phyloP scores from a whole-genome alignment of 2,329 filamentous ascomycete species.

The Pseudocercospora vitis region DNA sequence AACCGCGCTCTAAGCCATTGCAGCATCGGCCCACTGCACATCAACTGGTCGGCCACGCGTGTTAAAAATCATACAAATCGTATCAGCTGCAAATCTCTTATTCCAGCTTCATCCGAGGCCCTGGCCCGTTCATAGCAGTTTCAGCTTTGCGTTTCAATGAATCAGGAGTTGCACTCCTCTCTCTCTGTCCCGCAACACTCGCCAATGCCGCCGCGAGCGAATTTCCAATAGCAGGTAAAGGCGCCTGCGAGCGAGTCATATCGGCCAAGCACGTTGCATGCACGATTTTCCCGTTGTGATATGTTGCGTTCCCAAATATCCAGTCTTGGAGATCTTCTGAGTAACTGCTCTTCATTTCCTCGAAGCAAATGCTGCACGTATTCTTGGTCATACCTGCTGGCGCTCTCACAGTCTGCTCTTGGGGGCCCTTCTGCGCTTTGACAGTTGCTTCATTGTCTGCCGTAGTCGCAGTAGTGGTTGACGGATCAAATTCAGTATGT shows the following conservation, averaged over 20 bases:
- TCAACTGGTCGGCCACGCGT: too few relatives aligned
- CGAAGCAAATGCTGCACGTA: slow-evolving; percentile 91
- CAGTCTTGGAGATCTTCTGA: slow-evolving; percentile 92
- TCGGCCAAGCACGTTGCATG: slow-evolving; percentile 89
- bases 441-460: slow-evolving; percentile 43
- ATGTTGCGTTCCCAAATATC: slow-evolving; percentile 89
- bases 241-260: slow-evolving; percentile 58
- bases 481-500: slow-evolving; percentile 74
- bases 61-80: too few relatives aligned
- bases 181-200: slow-evolving; percentile 26
- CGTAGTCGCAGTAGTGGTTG: slow-evolving; percentile 45
- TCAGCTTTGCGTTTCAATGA: slow-evolving; percentile 39
- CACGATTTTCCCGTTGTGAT: slow-evolving; percentile 76
- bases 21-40: too few relatives aligned
- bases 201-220: slow-evolving; percentile 27
- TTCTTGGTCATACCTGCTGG: slow-evolving; percentile 74
- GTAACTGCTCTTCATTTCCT: slow-evolving; percentile 90
- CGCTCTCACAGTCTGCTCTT: slow-evolving; percentile 74
- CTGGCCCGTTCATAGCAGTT: slow-evolving; percentile 26
- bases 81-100: too few relatives aligned
- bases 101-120: slow-evolving; percentile 27
- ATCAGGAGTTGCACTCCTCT: slow-evolving; percentile 39
- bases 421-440: slow-evolving; percentile 55
- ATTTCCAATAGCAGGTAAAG: slow-evolving; percentile 11
- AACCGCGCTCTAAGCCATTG: too few relatives aligned